phyloP scores from a whole-genome alignment of 352 stramenopile genomes.

The Phytophthora pseudosyringae region DNA sequence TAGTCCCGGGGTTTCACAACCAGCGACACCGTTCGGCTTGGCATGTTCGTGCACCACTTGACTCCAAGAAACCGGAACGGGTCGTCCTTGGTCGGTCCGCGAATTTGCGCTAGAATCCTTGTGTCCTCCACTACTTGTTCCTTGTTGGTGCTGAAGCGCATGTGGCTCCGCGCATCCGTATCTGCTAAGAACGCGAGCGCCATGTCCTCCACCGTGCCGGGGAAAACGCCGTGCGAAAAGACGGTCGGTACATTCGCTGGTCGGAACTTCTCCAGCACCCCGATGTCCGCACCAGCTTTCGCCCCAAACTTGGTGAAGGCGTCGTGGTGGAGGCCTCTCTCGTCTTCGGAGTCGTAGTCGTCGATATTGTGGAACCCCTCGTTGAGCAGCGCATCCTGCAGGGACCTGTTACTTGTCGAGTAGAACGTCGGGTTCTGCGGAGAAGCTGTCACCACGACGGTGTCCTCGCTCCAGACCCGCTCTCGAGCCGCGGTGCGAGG shows the following conservation, averaged over 20 bases:
- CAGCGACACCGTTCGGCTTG: constrained; percentile 20
- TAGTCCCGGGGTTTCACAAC: constrained; percentile 62
- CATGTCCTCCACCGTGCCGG: constrained; percentile 54
- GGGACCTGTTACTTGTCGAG: constrained; percentile 27
- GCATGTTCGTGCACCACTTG: constrained; percentile 46
- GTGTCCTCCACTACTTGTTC: constrained; percentile 27
- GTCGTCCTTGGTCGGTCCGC: constrained; percentile 31
- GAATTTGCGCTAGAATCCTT: constrained; percentile 32
- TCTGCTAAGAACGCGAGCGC: constrained; percentile 45
- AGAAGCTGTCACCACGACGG: constrained; percentile 32
- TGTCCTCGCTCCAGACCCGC: constrained; percentile 46
- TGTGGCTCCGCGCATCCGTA: constrained; percentile 31
- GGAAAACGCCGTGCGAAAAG: constrained; percentile 35
- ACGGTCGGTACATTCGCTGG: constrained; percentile 42
- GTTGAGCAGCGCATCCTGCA: constrained; percentile 12
- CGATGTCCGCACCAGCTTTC: constrained; percentile 32
- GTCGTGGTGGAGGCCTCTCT: constrained; percentile 29
- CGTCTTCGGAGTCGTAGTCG: constrained; percentile 28
- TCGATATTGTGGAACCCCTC: constrained; percentile 21
- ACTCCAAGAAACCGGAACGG: constrained; percentile 55
- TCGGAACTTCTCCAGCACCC: constrained; percentile 39
- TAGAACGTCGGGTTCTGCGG: constrained; percentile 35
- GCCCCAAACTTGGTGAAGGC: constrained; percentile 40
- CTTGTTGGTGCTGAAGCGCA: constrained; percentile 32
- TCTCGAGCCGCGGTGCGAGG: constrained; percentile 18